Evolutionary conservation across 176 grass and related monocot genomes (phyloP), one percentile per base, ranked within the genome.

Genomic region (Rhynchospora pubera): DNA sequence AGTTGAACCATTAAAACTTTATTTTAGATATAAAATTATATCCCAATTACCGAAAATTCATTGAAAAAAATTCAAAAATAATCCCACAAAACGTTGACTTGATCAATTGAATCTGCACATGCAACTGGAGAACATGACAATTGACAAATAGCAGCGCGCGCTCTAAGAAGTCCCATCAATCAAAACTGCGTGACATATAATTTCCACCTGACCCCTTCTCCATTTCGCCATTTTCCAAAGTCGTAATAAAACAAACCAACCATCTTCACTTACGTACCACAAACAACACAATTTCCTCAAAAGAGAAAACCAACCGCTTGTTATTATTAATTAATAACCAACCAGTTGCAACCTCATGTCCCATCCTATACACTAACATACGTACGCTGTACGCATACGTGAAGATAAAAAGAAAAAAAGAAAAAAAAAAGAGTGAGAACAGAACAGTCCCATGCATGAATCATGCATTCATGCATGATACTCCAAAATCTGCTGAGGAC

Each of bases 401-500:
- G 19, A 39, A 39, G 0, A 39, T 0, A 39, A 39, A 39, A 39
- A 5, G 34, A 3, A 39, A 39, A 39, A 39, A 3, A 39, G 4
- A 39, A 39, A 39, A 39, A 5, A 39, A 39, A 39, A 5, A 39
- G 34, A 39, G 34, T 2, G 34, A 39, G 34, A 39, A 39, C 70
- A 28, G 26, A 73, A 73, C 70, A 53, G 70, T 52, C 46, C 21
- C 70, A 74, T 74, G 70, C 70, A 74, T 26, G 21, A 44, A 73
- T 50, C 0, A 42, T 14, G n/a, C n/a, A n/a, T n/a, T n/a, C n/a
- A n/a, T n/a, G 64, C 30, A 24, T 73, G 69, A 47, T 71, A 12
- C 67, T n/a, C 43, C 18, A 16, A 26, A 73, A 30, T 64, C 55
- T 57, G 55, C 55, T 57, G n/a, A 39, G 4, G n/a, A 18, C 62